Base-by-base conservation (phyloP, 345 rosid species). In the Eutrema japonicum region DNA sequence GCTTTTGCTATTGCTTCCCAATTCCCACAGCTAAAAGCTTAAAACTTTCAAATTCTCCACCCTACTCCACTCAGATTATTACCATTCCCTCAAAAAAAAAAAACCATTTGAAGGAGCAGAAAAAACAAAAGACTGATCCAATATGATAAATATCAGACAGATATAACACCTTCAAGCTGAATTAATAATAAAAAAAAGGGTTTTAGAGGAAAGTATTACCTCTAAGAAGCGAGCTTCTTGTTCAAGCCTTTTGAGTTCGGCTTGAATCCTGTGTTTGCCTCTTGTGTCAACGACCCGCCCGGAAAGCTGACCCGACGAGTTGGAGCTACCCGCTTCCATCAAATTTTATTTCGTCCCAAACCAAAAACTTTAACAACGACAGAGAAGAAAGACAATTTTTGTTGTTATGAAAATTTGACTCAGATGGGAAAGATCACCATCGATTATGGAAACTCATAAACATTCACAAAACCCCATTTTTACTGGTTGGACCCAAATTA, bases 181-280 rank as follows among this genome's bases (percentile, higher is more conserved):
- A 42, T 42, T 22, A 3, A 45, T 13, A 8, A 45, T 8, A 32
- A 3, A 54, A 40, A 32, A 1, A 2, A 12, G 7, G 26, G 16
- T 26, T 11, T 22, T 2, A 26, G 14, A 7, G 6, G 12, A 68
- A 62, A 74, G 10, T 46, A 3, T n/a, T 49, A 91, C 97, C 96
- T 91, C 91, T 56, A 86, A 78, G 77, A 83, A 87, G 54, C 87
- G 79, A 75, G 85, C 66, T 84, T 91, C 97, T 81, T 89, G 97
- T 74, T 91, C 89, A 22, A 91, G 89, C 47, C 92, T 86, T 75
- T 86, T 87, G 57, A 91, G 78, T 76, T 91, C 87, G 41, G 93
- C 97, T 53, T 82, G 88, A 76, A 91, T 69, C 84, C 91, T 83
- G 30, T 91, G 96, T 77, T 85, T 92, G 43, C 97, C 92, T 85